A percentile compares a stretch with the other conserved stretches of the same genome.
phyloP scores from a whole-genome alignment of 352 stramenopile genomes.

The Aphanomyces cochlioides region DNA sequence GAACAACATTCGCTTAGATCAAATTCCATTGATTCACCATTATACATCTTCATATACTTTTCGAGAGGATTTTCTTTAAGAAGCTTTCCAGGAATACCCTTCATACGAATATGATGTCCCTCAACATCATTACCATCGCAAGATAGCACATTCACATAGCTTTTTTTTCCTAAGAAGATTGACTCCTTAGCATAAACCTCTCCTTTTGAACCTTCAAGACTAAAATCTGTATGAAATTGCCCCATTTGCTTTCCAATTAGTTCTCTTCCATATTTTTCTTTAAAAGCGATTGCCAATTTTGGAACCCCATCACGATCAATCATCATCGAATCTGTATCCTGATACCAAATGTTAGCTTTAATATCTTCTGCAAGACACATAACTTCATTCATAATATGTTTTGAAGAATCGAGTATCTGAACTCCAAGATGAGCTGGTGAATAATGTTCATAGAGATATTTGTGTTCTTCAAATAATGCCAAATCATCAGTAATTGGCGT shows the following conservation, averaged over 20 bases:
- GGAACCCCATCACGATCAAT: constrained; percentile 26
- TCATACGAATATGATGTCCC: constrained; percentile 31
- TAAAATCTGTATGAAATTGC: constrained; percentile 31
- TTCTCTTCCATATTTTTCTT: constrained; percentile 25
- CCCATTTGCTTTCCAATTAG: constrained; percentile 23
- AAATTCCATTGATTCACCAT: constrained; percentile 18
- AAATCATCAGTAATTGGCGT: constrained; percentile 30
- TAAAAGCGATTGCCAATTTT: constrained; percentile 15
- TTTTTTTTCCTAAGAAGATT: constrained; percentile 31
- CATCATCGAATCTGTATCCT: constrained; percentile 31
- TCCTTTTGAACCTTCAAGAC: constrained; percentile 23
- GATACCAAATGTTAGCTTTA: constrained; percentile 29
- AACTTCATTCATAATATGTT: constrained; percentile 33
- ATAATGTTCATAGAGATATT: constrained; percentile 28
- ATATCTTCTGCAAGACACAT: constrained; percentile 33
- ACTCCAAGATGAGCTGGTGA: constrained; percentile 29
- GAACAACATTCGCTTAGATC: constrained; percentile 26
- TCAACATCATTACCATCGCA: constrained; percentile 30
- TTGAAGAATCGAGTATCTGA: constrained; percentile 25
- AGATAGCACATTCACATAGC: constrained; percentile 26
- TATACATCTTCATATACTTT: constrained; percentile 28
- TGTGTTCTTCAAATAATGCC: constrained; percentile 32
- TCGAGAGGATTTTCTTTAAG: constrained; percentile 26
- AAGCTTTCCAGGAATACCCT: constrained; percentile 28
- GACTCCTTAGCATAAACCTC: constrained; percentile 29